Conservation (phyloP, 192 early-diverging fungal genomes). For the Chytriomyces sp. region DNA sequence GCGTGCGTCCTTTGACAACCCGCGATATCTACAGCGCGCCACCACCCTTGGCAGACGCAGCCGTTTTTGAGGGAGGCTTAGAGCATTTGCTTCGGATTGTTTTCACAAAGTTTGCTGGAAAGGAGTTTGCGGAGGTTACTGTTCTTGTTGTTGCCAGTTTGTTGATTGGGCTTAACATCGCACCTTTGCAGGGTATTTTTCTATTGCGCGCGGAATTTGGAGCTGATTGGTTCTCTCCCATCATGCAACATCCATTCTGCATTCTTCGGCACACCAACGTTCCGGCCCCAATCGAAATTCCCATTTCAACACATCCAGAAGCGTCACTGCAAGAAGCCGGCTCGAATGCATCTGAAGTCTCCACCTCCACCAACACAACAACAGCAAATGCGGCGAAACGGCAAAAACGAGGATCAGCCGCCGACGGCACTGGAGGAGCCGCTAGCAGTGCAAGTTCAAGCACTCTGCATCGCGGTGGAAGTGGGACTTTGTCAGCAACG, state of each 20-base stretch:
- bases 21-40: constrained; percentile 33
- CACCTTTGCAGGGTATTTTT: constrained; percentile 46
- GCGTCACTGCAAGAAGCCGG: not conserved
- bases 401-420: constrained; percentile 14
- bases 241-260: constrained; percentile 60
- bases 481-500: not conserved
- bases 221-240: constrained; percentile 65
- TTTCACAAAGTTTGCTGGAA: constrained; percentile 57
- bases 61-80: constrained; percentile 50
- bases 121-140: constrained; percentile 51
- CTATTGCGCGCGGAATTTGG: constrained; percentile 61
- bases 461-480: not conserved
- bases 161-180: not conserved
- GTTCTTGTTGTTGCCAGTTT: not conserved
- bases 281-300: constrained; percentile 30
- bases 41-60: constrained; percentile 12
- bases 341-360: not conserved
- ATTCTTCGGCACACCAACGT: constrained; percentile 51
- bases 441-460: not conserved
- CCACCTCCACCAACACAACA: not conserved
- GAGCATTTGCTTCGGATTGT: constrained; percentile 54
- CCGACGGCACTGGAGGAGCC: constrained; percentile 7
- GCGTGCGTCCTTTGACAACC: constrained; percentile 50
- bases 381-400: constrained; percentile 9
- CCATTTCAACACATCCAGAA: not conserved